Conservation (phyloP, 352 stramenopile genomes). For the Phytopythium chamaehyphon region DNA sequence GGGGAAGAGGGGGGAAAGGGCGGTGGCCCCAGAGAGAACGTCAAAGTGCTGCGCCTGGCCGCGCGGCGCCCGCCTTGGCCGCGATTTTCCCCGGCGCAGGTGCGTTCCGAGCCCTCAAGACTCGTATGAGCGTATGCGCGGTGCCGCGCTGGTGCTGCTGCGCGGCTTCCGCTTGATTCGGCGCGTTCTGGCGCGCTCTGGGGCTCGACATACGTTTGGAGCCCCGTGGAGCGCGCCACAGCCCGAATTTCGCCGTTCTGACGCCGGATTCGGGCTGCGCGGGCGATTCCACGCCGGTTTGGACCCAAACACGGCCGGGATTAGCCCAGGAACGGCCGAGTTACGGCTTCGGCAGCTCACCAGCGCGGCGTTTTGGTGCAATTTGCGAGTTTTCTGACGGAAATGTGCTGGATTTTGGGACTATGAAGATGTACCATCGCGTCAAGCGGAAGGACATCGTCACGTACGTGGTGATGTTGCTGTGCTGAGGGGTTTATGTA, state of each 20-base stretch:
- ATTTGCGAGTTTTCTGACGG: too few relatives aligned
- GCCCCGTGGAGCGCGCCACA: conserved; percentile 6
- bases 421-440: conserved; percentile 19
- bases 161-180: neutral
- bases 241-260: neutral
- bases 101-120: too few relatives aligned
- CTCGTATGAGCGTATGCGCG: neutral
- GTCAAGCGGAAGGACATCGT: conserved; percentile 13
- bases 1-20: too few relatives aligned
- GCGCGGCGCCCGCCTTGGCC: conserved; percentile 17
- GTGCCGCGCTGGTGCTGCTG: neutral
- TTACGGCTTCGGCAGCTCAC: neutral
- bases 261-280: conserved; percentile 1
- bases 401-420: too few relatives aligned
- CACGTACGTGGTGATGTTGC: conserved; percentile 7
- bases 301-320: conserved; percentile 5
- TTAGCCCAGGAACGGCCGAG: conserved; percentile 20
- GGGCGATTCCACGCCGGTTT: conserved; percentile 6
- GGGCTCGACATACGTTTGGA: conserved; percentile 1
- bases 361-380: too few relatives aligned
- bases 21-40: too few relatives aligned
- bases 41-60: conserved; percentile 36
- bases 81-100: conserved; percentile 25
- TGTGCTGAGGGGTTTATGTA: too few relatives aligned
- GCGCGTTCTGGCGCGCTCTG: conserved; percentile 17